Evolutionary conservation across 1,284 basidiomycete species (phyloP).

Genomic region (Caloboletus inedulis): DNA sequence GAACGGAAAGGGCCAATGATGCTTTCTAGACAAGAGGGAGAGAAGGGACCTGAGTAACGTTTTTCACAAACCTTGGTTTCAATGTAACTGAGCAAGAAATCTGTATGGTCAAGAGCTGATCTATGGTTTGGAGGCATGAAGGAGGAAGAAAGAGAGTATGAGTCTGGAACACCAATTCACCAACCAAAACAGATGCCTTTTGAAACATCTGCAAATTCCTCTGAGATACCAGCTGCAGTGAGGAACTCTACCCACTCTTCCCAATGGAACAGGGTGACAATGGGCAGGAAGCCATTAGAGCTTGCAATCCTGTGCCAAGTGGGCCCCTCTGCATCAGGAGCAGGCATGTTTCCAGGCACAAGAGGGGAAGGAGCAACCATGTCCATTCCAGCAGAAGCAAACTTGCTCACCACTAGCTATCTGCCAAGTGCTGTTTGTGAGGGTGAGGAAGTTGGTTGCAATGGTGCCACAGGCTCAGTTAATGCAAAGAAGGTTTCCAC

Average conservation of each 20-base stretch:
- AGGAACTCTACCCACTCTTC: too few species aligned
- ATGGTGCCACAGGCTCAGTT: not conserved
- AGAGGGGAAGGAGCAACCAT: too few species aligned
- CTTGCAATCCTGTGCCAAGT: not conserved
- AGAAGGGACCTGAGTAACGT: not conserved
- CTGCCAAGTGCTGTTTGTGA: too few species aligned
- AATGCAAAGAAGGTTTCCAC: not conserved
- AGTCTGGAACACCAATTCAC: conserved; percentile 7
- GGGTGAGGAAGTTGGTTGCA: too few species aligned
- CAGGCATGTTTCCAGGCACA: too few species aligned
- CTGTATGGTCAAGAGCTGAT: too few species aligned
- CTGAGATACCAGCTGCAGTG: not conserved
- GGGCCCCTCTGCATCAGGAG: not conserved
- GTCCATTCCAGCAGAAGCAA: too few species aligned
- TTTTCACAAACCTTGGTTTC: not conserved
- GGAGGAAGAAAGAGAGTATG: not conserved
- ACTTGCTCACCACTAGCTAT: too few species aligned
- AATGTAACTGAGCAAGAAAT: not conserved
- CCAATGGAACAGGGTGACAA: too few species aligned
- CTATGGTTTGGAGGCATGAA: not conserved
- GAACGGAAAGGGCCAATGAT: conserved; percentile 24
- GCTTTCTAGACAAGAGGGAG: not conserved
- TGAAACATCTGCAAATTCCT: conserved; percentile 10
- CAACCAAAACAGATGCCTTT: conserved; percentile 19
- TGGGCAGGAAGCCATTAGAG: not conserved